Conservation (phyloP, 345 rosid genomes). For the Arabis alpina region DNA sequence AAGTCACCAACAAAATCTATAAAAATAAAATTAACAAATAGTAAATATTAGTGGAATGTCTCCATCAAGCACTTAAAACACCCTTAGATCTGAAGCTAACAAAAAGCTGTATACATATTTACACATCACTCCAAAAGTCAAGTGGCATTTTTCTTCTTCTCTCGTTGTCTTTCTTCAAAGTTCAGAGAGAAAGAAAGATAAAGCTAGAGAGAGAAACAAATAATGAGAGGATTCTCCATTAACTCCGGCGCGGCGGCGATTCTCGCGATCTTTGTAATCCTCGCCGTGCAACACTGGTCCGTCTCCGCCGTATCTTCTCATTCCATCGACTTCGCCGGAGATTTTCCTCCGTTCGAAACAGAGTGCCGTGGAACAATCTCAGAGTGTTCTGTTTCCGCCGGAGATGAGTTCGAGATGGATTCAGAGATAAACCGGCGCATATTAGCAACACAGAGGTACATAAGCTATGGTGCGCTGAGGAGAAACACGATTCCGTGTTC, state of each 20-base stretch:
- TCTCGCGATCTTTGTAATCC: conserved; percentile 46
- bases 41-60: conserved; percentile 24
- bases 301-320: conserved; percentile 40
- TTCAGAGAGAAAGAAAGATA: background rate
- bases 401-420: conserved; percentile 63
- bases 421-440: conserved; percentile 89
- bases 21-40: background rate
- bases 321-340: conserved; percentile 43
- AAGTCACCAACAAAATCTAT: background rate
- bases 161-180: conserved; percentile 25
- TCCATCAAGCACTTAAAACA: conserved; percentile 31
- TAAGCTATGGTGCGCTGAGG: conserved; percentile 93
- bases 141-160: conserved; percentile 35
- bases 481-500: conserved; percentile 86
- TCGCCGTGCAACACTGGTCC: conserved; percentile 48
- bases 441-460: conserved; percentile 60
- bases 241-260: conserved; percentile 36
- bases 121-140: conserved; percentile 30
- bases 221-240: conserved; percentile 37
- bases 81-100: conserved; percentile 41
- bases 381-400: conserved; percentile 58
- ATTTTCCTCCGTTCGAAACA: conserved; percentile 50
- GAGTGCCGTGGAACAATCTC: conserved; percentile 71
- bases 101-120: conserved; percentile 12
- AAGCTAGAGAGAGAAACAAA: background rate